Conservation (phyloP, 1,284 basidiomycete species). For the Apiotrichum akiyoshidainum region DNA sequence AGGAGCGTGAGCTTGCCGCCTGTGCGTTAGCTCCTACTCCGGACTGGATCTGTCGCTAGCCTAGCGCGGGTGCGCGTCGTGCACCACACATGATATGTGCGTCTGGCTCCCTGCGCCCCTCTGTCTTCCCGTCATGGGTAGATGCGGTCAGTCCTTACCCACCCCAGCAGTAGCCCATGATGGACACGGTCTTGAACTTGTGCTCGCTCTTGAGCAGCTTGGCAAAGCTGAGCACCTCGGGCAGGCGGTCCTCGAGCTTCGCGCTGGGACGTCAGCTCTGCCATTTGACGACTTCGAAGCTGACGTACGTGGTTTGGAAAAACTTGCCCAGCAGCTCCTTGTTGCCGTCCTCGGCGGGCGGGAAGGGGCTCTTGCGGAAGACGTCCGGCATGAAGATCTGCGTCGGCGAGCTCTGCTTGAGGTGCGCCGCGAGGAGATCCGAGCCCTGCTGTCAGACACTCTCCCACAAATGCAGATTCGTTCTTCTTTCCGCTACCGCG, state of each 20-base stretch:
- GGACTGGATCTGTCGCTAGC: too few species aligned
- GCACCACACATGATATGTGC: too few species aligned
- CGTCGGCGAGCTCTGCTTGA: slow-evolving; percentile 28
- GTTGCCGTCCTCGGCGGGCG: slow-evolving; percentile 41
- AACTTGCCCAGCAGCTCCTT: slow-evolving; percentile 40
- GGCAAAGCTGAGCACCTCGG: slow-evolving; percentile 41
- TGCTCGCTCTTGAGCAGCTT: slow-evolving; percentile 27
- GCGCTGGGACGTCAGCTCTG: slow-evolving; percentile 24
- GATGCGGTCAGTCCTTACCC: slow-evolving; percentile 2
- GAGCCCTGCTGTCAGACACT: slow-evolving; percentile 26
- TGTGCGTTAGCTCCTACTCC: slow-evolving; percentile 15
- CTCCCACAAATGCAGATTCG: too few species aligned
- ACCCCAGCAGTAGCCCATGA: slow-evolving; percentile 48
- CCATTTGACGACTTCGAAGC: background rate
- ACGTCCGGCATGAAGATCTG: slow-evolving; percentile 42
- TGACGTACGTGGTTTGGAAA: slow-evolving; percentile 38
- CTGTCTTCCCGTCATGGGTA: too few species aligned
- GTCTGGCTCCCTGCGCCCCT: too few species aligned
- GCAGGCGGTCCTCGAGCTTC: slow-evolving; percentile 38
- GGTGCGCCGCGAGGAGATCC: slow-evolving; percentile 36
- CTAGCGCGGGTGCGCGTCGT: too few species aligned
- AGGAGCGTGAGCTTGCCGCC: slow-evolving; percentile 42
- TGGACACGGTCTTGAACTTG: slow-evolving; percentile 30
- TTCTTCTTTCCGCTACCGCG: background rate
- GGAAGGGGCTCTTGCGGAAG: slow-evolving; percentile 42